Evolutionary conservation across 1,139 yeast genomes (phyloP).

Genomic region (Lodderomyces jiufengensis): DNA sequence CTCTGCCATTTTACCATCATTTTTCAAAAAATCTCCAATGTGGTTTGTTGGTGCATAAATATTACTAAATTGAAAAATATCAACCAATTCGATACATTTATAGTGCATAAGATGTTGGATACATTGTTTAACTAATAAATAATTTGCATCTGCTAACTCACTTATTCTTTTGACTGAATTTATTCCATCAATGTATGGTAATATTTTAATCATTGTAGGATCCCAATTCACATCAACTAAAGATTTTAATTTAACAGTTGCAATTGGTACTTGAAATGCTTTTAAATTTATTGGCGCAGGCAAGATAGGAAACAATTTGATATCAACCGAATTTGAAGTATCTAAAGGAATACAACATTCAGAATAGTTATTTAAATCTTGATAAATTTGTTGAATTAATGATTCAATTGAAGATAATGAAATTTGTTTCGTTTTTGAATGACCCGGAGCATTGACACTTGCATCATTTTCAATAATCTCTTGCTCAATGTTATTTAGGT

Average conservation of each 20-base stretch:
- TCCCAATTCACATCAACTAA: conserved; percentile 94
- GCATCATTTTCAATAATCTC: conserved; percentile 6
- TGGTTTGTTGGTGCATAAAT: conserved; percentile 86
- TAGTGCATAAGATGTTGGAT: conserved; percentile 90
- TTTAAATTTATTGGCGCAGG: conserved; percentile 79
- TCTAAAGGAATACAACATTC: conserved; percentile 95
- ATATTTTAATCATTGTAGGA: conserved; percentile 86
- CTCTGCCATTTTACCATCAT: conserved; percentile 58
- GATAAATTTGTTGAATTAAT: conserved; percentile 81
- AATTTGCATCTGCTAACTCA: conserved; percentile 77
- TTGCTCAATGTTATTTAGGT: not conserved
- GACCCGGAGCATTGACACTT: conserved; percentile 34
- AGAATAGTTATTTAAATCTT: conserved; percentile 89
- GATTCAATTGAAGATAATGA: conserved; percentile 66
- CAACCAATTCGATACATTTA: conserved; percentile 76
- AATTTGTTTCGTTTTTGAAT: conserved; percentile 38
- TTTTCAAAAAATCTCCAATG: conserved; percentile 63
- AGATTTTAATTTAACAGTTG: conserved; percentile 67
- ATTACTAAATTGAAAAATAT: conserved; percentile 84
- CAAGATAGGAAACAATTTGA: conserved; percentile 81
- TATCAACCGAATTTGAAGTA: conserved; percentile 84
- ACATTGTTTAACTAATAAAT: conserved; percentile 74
- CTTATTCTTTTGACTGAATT: conserved; percentile 79
- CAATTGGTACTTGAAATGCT: conserved; percentile 82
- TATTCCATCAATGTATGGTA: conserved; percentile 84